Conservation (phyloP, 1,139 yeast species). For the Pichia sp. region DNA sequence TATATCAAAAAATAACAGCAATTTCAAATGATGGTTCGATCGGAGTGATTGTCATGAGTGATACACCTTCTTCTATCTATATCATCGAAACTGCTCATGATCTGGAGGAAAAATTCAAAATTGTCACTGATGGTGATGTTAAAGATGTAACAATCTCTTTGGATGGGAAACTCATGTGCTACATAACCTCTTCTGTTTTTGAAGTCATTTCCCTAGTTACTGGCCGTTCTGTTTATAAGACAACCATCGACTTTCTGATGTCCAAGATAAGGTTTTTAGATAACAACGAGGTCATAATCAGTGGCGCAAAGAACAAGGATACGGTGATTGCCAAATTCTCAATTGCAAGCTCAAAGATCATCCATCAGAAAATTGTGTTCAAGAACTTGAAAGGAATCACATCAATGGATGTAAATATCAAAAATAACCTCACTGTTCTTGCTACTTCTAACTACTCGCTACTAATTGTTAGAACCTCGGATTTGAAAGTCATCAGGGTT, state of each 20-base stretch:
- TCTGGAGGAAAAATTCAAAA: slow-evolving; percentile 48
- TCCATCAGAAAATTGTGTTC: slow-evolving; percentile 43
- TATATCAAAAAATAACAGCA: slow-evolving; percentile 55
- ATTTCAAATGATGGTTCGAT: slow-evolving; percentile 50
- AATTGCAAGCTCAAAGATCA: slow-evolving; percentile 39
- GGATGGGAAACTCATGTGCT: slow-evolving; percentile 51
- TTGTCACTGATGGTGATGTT: slow-evolving; percentile 51
- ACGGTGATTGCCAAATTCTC: slow-evolving; percentile 42
- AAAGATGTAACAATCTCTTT: slow-evolving; percentile 45
- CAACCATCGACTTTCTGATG: slow-evolving; percentile 37
- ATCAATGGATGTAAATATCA: slow-evolving; percentile 50
- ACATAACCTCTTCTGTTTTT: slow-evolving; percentile 50
- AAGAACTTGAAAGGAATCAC: slow-evolving; percentile 62
- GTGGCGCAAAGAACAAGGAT: slow-evolving; percentile 51
- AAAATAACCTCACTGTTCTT: slow-evolving; percentile 53
- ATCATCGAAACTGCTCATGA: slow-evolving; percentile 51
- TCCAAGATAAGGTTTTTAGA: slow-evolving; percentile 59
- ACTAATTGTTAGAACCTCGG: slow-evolving; percentile 47
- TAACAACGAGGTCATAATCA: slow-evolving; percentile 49
- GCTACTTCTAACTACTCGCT: slow-evolving; percentile 77
- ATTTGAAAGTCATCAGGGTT: slow-evolving; percentile 46
- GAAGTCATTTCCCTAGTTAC: slow-evolving; percentile 49
- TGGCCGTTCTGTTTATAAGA: slow-evolving; percentile 37
- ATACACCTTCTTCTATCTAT: slow-evolving; percentile 53
- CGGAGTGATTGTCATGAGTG: slow-evolving; percentile 63